phyloP scores from a whole-genome alignment of 2,329 filamentous ascomycete genomes.

The Stachybotrys chlorohalonatus region DNA sequence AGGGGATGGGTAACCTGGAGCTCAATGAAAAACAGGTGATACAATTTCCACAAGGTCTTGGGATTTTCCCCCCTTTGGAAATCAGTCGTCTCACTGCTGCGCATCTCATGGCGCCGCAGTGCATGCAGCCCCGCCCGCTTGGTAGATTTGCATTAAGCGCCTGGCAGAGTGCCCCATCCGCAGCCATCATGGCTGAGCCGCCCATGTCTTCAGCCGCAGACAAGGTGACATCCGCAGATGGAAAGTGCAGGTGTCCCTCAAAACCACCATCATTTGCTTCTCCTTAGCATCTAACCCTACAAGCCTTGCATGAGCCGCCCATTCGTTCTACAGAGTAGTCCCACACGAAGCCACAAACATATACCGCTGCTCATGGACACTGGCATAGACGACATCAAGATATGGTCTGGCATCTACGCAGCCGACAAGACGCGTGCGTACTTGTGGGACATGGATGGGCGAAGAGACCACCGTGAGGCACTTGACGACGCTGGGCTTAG shows the following conservation, averaged over 20 bases:
- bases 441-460: not conserved
- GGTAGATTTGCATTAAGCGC: not conserved
- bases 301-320: too few relatives aligned
- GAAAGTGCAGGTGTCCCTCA: too few relatives aligned
- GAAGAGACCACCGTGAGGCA: not conserved
- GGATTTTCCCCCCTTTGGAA: too few relatives aligned
- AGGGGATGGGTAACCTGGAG: too few relatives aligned
- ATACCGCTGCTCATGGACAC: not conserved
- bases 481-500: not conserved
- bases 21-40: too few relatives aligned
- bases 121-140: not conserved
- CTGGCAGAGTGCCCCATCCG: not conserved
- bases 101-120: too few relatives aligned
- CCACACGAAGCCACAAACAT: too few relatives aligned
- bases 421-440: not conserved
- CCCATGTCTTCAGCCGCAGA: not conserved
- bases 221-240: not conserved
- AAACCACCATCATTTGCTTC: too few relatives aligned
- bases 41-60: too few relatives aligned
- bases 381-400: not conserved
- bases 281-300: too few relatives aligned
- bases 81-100: too few relatives aligned
- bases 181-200: not conserved
- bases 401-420: not conserved
- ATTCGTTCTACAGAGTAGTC: too few relatives aligned